phyloP scores from a whole-genome alignment of 176 grass and related monocot genomes.

The Cenchrus purpureus region DNA sequence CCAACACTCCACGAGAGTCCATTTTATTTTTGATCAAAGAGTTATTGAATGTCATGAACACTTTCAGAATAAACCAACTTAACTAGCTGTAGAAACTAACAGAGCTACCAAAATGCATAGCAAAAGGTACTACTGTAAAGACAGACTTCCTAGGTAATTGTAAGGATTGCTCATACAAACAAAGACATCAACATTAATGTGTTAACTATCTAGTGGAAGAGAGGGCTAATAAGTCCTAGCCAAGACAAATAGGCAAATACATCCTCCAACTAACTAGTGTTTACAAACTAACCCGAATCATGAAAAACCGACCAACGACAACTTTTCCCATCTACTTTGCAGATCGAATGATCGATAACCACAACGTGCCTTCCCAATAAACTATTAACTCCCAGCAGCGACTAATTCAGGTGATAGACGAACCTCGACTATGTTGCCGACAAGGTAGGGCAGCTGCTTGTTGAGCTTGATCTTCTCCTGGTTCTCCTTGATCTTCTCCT shows the following conservation, averaged over 20 bases:
- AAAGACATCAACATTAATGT: not conserved
- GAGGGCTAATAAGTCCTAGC: not conserved
- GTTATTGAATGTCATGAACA: not conserved
- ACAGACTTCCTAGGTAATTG: not conserved
- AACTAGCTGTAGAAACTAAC: not conserved
- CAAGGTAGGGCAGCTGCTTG: conserved; percentile 83
- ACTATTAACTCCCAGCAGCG: not conserved
- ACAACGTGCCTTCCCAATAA: not conserved
- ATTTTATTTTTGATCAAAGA: not conserved
- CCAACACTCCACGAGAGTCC: not conserved
- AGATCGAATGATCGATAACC: not conserved
- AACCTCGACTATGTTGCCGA: conserved; percentile 94
- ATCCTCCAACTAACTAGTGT: not conserved
- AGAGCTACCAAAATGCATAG: too few species aligned
- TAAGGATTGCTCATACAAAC: not conserved
- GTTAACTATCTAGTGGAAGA: not conserved
- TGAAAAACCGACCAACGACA: not conserved
- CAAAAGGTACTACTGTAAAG: not conserved
- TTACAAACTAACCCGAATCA: not conserved
- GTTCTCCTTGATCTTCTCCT: conserved; percentile 85
- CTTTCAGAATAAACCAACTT: not conserved
- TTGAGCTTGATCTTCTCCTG: conserved; percentile 91
- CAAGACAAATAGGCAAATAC: not conserved
- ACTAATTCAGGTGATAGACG: not conserved
- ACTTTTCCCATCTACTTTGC: not conserved